Conservation (phyloP, 495 filamentous ascomycete species). For the Staphylotrichum tortipilum region DNA sequence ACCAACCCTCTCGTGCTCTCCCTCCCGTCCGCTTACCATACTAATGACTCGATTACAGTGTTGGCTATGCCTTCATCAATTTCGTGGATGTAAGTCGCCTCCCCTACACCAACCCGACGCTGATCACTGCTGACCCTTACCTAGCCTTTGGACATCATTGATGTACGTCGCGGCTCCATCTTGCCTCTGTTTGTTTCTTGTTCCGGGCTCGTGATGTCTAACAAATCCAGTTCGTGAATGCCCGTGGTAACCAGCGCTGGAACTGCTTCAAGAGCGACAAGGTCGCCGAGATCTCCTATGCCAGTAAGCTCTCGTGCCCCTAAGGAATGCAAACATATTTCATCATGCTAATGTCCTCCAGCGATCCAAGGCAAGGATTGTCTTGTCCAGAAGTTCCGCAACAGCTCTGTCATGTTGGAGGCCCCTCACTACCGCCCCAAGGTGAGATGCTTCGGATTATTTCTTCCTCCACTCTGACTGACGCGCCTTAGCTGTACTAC, state of each 20-base stretch:
- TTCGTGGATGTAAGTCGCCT: conserved; percentile 63
- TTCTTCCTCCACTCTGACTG: not conserved
- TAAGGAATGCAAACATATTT: not conserved
- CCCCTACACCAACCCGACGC: not conserved
- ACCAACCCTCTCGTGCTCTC: not conserved
- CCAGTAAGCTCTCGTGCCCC: conserved; percentile 51
- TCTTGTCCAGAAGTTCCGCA: conserved; percentile 87
- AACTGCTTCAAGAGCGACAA: conserved; percentile 78
- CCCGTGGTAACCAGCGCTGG: conserved; percentile 66
- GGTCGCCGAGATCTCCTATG: conserved; percentile 84
- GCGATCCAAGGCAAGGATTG: conserved; percentile 88
- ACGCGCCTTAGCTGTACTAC: conserved; percentile 41
- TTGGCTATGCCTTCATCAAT: conserved; percentile 97
- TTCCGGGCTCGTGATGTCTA: not conserved
- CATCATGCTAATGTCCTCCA: conserved; percentile 31
- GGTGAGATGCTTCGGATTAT: conserved; percentile 49
- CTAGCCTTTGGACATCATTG: conserved; percentile 64
- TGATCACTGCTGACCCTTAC: conserved; percentile 21
- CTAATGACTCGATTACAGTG: conserved; percentile 46
- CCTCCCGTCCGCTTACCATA: conserved; percentile 1
- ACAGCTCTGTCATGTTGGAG: conserved; percentile 91
- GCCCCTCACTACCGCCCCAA: conserved; percentile 73
- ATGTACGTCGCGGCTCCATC: conserved; percentile 39
- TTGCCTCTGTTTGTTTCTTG: not conserved
- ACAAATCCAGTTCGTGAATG: conserved; percentile 64